phyloP scores from a whole-genome alignment of 305 asterid genomes.

The Fraxinus xanthoxyloides region DNA sequence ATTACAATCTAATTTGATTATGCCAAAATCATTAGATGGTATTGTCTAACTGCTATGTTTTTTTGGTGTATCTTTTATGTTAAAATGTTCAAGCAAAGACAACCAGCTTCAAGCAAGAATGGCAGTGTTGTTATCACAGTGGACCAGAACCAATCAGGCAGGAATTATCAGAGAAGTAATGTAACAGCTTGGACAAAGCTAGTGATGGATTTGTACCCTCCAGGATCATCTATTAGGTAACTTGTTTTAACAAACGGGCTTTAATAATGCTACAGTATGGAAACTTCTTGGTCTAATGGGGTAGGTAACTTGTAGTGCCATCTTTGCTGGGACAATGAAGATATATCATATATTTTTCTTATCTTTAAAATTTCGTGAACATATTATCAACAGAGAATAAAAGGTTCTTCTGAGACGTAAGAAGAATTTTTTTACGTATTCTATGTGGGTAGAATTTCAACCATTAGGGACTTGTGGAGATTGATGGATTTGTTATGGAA shows the following conservation, averaged over 20 bases:
- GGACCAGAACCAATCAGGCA: conserved; percentile 44
- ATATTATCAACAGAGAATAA: neutral
- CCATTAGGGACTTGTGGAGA: neutral
- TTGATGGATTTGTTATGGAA: neutral
- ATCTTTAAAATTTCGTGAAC: neutral
- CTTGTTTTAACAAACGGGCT: neutral
- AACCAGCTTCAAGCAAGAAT: conserved; percentile 92
- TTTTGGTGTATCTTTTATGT: conserved; percentile 36
- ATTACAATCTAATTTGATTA: neutral
- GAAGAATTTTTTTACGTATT: neutral
- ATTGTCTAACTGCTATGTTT: conserved; percentile 41
- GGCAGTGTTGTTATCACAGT: conserved; percentile 64
- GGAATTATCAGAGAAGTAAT: conserved; percentile 49
- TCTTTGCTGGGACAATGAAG: neutral
- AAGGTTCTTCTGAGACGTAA: neutral
- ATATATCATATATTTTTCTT: neutral
- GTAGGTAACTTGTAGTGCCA: neutral
- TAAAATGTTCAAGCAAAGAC: conserved; percentile 90
- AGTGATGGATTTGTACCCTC: conserved; percentile 84
- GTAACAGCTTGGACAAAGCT: conserved; percentile 82
- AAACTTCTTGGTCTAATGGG: conserved; percentile 12
- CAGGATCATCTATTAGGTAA: conserved; percentile 64
- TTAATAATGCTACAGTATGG: conserved; percentile 13
- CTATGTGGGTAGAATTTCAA: neutral
- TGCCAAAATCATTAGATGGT: neutral